A percentile compares a stretch with the other conserved stretches of the same genome.
Conservation (phyloP, 345 rosid species). For the Citrus inodora region DNA sequence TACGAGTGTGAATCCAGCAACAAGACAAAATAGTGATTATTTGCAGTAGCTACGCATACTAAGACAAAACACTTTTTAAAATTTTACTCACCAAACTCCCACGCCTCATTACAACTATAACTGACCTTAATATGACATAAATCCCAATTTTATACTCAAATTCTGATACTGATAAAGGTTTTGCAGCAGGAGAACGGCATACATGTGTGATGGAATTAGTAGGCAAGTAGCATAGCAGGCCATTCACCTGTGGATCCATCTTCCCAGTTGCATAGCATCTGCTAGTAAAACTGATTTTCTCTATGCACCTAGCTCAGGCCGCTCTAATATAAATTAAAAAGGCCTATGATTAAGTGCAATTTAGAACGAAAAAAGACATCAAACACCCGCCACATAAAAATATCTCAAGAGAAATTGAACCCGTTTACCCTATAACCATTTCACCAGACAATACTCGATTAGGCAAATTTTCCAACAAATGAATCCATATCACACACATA, state of each 20-base stretch:
- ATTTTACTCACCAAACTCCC: too few species aligned
- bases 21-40: background rate
- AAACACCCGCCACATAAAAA: background rate
- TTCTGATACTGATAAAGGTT: background rate
- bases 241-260: slow-evolving; percentile 7
- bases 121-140: background rate
- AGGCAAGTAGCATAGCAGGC: background rate
- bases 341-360: slow-evolving; percentile 5
- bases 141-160: background rate
- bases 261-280: background rate
- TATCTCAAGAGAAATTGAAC: too few species aligned
- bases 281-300: background rate
- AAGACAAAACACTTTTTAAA: too few species aligned
- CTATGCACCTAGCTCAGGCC: slow-evolving; percentile 3
- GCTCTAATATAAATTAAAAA: background rate
- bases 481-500: background rate
- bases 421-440: background rate
- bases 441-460: background rate
- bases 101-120: background rate
- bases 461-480: background rate
- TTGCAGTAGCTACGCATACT: background rate
- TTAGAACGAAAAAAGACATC: background rate
- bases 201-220: background rate
- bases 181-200: background rate
- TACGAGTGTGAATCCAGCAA: slow-evolving; percentile 5